Conservation (phyloP, 805 yeast genomes). For the Naumovozyma castellii region DNA sequence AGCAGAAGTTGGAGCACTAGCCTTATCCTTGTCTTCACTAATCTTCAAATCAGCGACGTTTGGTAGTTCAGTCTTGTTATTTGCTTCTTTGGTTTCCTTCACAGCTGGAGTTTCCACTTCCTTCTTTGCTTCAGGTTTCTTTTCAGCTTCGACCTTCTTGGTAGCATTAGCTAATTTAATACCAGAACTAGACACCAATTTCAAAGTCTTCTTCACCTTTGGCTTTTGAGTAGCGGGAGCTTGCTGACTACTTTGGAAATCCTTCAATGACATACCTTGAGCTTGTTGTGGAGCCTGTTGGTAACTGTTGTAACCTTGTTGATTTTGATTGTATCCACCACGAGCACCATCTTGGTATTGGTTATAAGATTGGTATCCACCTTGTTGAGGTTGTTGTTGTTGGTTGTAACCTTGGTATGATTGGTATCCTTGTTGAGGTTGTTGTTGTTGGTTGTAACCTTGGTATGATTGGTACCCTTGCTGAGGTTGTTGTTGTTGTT, state of each 20-base stretch:
- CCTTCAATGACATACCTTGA: conserved; percentile 69
- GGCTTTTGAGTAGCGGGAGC: conserved; percentile 32
- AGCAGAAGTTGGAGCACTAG: conserved; percentile 15
- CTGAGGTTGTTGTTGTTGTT: conserved; percentile 22
- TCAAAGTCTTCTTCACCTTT: conserved; percentile 59
- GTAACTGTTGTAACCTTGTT: conserved; percentile 10
- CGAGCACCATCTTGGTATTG: conserved; percentile 9
- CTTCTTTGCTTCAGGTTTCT: conserved; percentile 26
- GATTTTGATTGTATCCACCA: conserved; percentile 17
- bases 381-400: conserved; percentile 22
- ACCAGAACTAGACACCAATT: conserved; percentile 55
- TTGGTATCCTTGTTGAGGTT: conserved; percentile 20
- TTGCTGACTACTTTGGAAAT: conserved; percentile 62
- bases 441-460: conserved; percentile 21
- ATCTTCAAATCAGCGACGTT: conserved; percentile 25
- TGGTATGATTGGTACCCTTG: conserved; percentile 20
- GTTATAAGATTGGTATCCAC: conserved; percentile 16
- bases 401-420: conserved; percentile 19
- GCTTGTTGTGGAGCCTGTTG: conserved; percentile 21
- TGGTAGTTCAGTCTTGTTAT: too few species aligned
- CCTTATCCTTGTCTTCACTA: conserved; percentile 25
- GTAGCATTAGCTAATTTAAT: conserved; percentile 51
- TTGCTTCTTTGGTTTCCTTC: conserved; percentile 5
- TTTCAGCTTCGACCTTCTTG: conserved; percentile 27
- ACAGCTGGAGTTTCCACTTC: conserved; percentile 9